Base-by-base conservation (phyloP, 805 yeast species). In the Millerozyma acaciae region DNA sequence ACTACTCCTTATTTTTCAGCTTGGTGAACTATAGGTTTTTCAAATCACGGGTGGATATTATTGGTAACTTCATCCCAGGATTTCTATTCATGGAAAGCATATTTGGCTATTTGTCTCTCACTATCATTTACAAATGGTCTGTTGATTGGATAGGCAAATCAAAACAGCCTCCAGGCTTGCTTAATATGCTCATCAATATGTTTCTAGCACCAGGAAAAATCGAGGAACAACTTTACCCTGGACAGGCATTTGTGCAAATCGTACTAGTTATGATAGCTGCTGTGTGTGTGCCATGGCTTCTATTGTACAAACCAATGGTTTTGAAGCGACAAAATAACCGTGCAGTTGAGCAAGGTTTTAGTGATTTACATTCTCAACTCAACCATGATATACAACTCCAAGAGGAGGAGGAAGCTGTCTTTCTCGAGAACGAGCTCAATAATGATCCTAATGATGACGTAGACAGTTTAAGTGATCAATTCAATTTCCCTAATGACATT, bases 101-200 rank as follows among this genome's bases (percentile, higher is more conserved):
- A 26, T 82, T 82, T 51, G 89, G 89, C 10, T 82, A 82, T 51
- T 62, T 82, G 28, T 65, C 82, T 4, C 40, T 80, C n/a, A 65
- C 78, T 26, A 80, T 82, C 41, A 68, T 82, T 26, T 82, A 80
- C 61, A 82, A 82, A 57, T 82, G 89, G 89, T 62, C 76, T 24
- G 71, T 75, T 27, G 83, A 82, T 53, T 82, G 89, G 89, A 56
- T 76, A 23, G 74, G 65, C 15, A 73, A 66, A n/a, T 73, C 54
- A 1, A 72, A 68, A 37, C 78, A 77, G 26, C 85, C 89, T 2
- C 89, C 89, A 5, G 80, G 84, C 23, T 63, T 82, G 44, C 70
- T 82, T 43, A 80, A 82, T 53, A 82, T 80, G 84, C 63, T 82
- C 50, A 82, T 82, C 42, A 75, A 75, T 47, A 82, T 82, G 89